Evolutionary conservation across 805 yeast genomes (phyloP).

Genomic region (Ogataea methanolica): DNA sequence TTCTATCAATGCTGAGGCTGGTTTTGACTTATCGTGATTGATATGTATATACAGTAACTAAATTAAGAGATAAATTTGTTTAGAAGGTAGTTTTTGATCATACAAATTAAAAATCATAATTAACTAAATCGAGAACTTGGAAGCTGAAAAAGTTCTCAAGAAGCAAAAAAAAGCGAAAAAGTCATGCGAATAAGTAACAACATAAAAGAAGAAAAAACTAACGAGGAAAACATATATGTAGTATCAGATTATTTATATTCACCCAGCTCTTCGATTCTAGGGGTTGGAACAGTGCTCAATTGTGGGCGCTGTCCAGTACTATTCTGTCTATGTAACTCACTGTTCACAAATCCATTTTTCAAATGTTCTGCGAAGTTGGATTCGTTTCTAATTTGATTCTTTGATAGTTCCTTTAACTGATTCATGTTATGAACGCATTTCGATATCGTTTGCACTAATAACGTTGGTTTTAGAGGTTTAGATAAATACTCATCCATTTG

Average conservation of each 20-base stretch:
- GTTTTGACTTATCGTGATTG: conserved; percentile 70
- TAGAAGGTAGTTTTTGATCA: not conserved
- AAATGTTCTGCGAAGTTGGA: conserved; percentile 38
- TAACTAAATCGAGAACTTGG: not conserved
- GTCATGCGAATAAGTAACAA: not conserved
- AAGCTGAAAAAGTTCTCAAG: not conserved
- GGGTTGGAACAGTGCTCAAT: not conserved
- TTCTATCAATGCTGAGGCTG: conserved; percentile 77
- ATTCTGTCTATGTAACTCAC: conserved; percentile 8
- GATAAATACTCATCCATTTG: conserved; percentile 92
- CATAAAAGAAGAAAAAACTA: not conserved
- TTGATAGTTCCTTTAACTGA: conserved; percentile 55
- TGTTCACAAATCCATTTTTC: conserved; percentile 19
- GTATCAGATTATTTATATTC: not conserved
- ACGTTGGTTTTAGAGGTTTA: conserved; percentile 80
- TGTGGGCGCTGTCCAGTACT: not conserved
- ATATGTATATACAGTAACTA: not conserved
- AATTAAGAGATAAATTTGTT: not conserved
- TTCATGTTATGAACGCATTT: conserved; percentile 73
- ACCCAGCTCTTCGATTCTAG: not conserved
- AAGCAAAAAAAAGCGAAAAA: not conserved
- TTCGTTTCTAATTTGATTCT: conserved; percentile 36
- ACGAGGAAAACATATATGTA: not conserved
- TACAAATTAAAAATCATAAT: not conserved
- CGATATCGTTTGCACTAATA: conserved; percentile 78